Percentiles rank a stretch among this genome's conserved stretches.
These are phyloP conservation scores for Phytopythium boreale DNA, from an alignment of 352 stramenopile genomes.

Conservation along the genomic window DNA sequence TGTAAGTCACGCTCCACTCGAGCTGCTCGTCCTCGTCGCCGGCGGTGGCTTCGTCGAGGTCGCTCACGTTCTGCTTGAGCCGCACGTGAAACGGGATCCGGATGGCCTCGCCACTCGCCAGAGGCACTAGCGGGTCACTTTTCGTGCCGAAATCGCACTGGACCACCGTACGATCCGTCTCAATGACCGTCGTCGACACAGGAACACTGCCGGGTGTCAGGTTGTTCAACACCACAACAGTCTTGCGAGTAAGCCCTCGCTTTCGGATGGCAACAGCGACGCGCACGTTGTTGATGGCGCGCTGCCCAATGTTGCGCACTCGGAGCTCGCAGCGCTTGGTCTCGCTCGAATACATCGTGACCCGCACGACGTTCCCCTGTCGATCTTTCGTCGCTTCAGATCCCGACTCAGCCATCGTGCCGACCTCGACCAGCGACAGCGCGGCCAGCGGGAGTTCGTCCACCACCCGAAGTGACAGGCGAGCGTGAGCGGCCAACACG, in stretches of 20 bases:
- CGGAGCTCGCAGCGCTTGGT: conserved; percentile 53
- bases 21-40: conserved; percentile 40
- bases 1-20: conserved; percentile 67
- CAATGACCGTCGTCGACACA: conserved; percentile 4
- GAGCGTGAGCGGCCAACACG: conserved; percentile 10
- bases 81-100: conserved; percentile 37
- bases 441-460: conserved; percentile 39
- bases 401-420: conserved; percentile 14
- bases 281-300: conserved; percentile 36
- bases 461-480: conserved; percentile 39
- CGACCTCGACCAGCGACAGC: conserved; percentile 46
- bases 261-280: conserved; percentile 32
- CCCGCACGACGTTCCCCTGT: conserved; percentile 16
- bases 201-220: conserved; percentile 9
- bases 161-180: conserved; percentile 17
- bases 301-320: conserved; percentile 46
- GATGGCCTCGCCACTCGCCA: conserved; percentile 30
- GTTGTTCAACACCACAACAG: conserved; percentile 47
- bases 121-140: conserved; percentile 11
- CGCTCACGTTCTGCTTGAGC: conserved; percentile 19
- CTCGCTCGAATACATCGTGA: conserved; percentile 70
- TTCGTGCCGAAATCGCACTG: conserved; percentile 5
- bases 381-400: conserved; percentile 3
- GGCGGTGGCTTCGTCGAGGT: conserved; percentile 11
- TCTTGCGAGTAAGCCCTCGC: conserved; percentile 24